phyloP scores from a whole-genome alignment of 169 alveolate genomes.

The Plasmodium fragile region DNA sequence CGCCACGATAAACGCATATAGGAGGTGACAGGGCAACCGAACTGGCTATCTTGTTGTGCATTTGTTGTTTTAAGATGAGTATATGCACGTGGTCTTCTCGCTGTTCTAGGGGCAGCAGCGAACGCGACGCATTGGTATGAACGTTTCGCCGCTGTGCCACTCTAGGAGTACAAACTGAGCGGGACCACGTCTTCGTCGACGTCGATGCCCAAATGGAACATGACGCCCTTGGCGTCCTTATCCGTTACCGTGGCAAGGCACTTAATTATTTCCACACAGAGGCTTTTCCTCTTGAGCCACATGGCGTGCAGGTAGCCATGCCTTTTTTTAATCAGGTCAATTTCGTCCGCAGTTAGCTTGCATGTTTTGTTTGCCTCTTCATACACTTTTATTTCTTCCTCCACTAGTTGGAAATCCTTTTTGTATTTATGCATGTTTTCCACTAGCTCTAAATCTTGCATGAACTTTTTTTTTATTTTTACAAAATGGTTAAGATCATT shows the following conservation, averaged over 20 bases:
- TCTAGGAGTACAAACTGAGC: constrained; percentile 22
- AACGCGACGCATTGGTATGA: not conserved
- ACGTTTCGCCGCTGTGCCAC: not conserved
- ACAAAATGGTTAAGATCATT: constrained; percentile 25
- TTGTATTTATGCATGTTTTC: constrained; percentile 34
- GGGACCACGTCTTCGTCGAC: constrained; percentile 67
- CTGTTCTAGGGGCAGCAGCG: not conserved
- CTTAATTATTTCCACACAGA: constrained; percentile 61
- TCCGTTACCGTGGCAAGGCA: constrained; percentile 71
- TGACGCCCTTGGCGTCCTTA: constrained; percentile 63
- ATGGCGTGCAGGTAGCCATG: constrained; percentile 62
- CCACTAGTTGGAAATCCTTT: constrained; percentile 6
- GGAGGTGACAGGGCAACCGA: not conserved
- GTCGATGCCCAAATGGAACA: constrained; percentile 68
- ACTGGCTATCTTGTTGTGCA: not conserved
- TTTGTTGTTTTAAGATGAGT: not conserved
- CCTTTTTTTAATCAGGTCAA: constrained; percentile 44
- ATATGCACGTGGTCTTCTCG: not conserved
- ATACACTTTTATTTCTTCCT: constrained; percentile 34
- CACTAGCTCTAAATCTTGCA: constrained; percentile 54
- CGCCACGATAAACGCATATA: not conserved
- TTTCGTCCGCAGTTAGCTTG: constrained; percentile 43
- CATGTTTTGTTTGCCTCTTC: constrained; percentile 54
- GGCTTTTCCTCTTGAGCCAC: constrained; percentile 54
- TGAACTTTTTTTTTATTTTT: constrained; percentile 54